These are phyloP conservation scores for Trichosporon coremiiforme DNA, from an alignment of 1,284 basidiomycete genomes.

Conservation along the genomic window DNA sequence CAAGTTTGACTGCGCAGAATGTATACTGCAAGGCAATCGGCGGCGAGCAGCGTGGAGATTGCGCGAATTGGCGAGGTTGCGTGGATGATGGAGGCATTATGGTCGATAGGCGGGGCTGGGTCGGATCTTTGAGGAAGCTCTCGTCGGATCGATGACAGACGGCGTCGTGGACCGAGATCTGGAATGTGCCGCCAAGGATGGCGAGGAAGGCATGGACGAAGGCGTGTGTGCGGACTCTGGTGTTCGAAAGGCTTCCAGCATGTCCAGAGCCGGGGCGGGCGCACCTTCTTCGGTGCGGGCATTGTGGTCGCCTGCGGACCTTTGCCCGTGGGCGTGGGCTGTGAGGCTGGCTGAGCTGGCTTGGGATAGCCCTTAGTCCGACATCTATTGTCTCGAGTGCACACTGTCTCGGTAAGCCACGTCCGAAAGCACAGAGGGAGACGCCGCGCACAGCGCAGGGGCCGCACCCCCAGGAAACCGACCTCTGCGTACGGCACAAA, in stretches of 20 bases:
- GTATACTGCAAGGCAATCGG: too few relatives aligned
- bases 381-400: conserved; percentile 5
- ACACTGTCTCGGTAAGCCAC: conserved; percentile 2
- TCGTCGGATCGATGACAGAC: neutral
- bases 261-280: neutral
- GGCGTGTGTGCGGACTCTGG: neutral
- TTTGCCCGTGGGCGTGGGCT: neutral
- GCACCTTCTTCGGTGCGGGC: neutral
- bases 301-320: neutral
- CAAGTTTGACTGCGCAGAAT: neutral
- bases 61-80: neutral
- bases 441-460: neutral
- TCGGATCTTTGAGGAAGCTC: too few relatives aligned
- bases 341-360: neutral
- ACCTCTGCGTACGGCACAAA: neutral
- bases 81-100: neutral
- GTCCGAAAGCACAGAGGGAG: neutral
- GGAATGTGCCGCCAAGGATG: neutral
- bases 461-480: neutral
- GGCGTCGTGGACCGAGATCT: neutral
- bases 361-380: neutral
- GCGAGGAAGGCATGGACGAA: neutral
- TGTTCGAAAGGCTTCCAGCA: neutral
- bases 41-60: neutral
- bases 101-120: neutral